Base-by-base conservation (phyloP, 371 early-diverging fungal species). In the Syncephalastrum racemosum region DNA sequence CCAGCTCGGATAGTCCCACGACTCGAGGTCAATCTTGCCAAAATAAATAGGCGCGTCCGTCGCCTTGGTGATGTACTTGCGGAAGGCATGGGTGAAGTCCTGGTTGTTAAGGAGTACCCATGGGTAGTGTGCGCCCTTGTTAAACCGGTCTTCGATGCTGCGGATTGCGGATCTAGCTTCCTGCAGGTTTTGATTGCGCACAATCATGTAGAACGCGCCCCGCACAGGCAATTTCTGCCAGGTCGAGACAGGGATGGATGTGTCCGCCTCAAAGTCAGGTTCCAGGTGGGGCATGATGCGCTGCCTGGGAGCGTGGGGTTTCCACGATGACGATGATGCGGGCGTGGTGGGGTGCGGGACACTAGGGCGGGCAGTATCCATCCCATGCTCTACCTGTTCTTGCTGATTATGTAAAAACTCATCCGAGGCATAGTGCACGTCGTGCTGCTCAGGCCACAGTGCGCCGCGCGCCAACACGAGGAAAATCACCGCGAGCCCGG, bases 91-190 rank as follows among this genome's bases (percentile, higher is more conserved):
- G 8, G 70, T 62, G 39, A 77, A 69, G 4, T 63, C 64, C 27
- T 77, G 68, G 39, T 64, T 63, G 16, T 70, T 76, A 2, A 83
- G 55, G 15, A 83, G 51, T 7, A 83, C 60, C 81, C 81, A 83
- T 8, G 83, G 83, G 54, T 83, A 83, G 23, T 58, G 55, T 0
- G 53, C 41, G 4, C 59, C 62, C 4, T 69, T 56, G 43, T 77
- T 79, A 49, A 79, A 79, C 8, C 81, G 73, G 41, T 83, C 81
- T 25, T 79, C 71, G 5, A 77, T 49, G 20, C 67, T 68, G 0
- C 68, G 68, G 39, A 77, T 67, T 0, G 77, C 67, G 20, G 61
- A 55, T 8, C 77, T 67, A 1, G 73, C 71, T 8, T 56, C 54
- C 20, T 66, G 67, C 10, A 78, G 43, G 39, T 70, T 56, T 19